These are phyloP conservation scores for Prunus fruticosa DNA, from an alignment of 306 rosid genomes.

Conservation along the genomic window DNA sequence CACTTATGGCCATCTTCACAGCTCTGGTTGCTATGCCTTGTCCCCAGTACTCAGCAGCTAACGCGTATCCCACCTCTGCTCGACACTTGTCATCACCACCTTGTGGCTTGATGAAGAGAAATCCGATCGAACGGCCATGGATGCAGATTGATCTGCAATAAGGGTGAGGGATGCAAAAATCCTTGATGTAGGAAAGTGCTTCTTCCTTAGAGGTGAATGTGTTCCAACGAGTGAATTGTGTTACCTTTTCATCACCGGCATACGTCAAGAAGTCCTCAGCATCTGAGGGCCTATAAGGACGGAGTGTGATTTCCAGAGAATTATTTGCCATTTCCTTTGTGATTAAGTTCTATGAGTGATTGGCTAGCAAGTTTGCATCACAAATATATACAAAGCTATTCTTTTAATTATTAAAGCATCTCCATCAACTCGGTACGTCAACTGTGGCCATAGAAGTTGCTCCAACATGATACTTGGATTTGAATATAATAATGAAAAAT, in stretches of 20 bases:
- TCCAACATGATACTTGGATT: too few relatives aligned
- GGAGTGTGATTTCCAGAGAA: slow-evolving; percentile 15
- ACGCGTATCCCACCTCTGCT: slow-evolving; percentile 17
- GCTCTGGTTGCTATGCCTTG: slow-evolving; percentile 25
- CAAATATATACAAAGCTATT: background rate
- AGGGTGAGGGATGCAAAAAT: slow-evolving; percentile 24
- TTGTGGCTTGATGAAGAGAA: slow-evolving; percentile 11
- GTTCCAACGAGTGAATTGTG: slow-evolving; percentile 29
- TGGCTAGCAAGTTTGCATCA: background rate
- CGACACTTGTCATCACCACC: slow-evolving; percentile 11
- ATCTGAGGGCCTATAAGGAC: slow-evolving; percentile 23
- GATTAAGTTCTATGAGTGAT: background rate
- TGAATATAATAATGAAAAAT: too few relatives aligned
- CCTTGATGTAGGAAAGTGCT: slow-evolving; percentile 17
- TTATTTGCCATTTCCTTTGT: background rate
- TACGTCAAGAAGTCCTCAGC: slow-evolving; percentile 25
- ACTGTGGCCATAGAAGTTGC: too few relatives aligned
- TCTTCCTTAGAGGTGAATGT: slow-evolving; percentile 22
- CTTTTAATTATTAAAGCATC: background rate
- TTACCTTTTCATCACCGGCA: slow-evolving; percentile 19
- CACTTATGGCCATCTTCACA: slow-evolving; percentile 22
- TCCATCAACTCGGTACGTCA: too few relatives aligned
- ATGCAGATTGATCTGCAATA: slow-evolving; percentile 34
- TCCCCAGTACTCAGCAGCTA: slow-evolving; percentile 28
- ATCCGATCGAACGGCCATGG: slow-evolving; percentile 27